phyloP scores from a whole-genome alignment of 2,329 filamentous ascomycete species.

The Tolypocladium album region DNA sequence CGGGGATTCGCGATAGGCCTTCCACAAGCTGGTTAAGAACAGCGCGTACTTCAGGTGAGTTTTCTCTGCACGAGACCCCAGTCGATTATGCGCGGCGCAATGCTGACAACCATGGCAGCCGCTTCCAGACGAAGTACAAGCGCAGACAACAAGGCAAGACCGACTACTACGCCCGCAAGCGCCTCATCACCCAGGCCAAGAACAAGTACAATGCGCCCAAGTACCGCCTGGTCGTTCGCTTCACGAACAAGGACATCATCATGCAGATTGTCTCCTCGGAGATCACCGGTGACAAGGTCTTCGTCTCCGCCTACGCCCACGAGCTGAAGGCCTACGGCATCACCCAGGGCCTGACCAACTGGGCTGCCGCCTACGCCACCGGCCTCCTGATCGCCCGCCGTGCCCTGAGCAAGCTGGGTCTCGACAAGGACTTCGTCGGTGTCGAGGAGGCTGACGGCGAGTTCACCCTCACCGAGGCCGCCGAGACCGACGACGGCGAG shows the following conservation, averaged over 20 bases:
- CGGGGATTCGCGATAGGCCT: slow-evolving; percentile 60
- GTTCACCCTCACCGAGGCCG: slow-evolving; percentile 89
- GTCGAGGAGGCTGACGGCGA: slow-evolving; percentile 97
- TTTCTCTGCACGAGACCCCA: background rate
- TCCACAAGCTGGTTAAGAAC: slow-evolving; percentile 95
- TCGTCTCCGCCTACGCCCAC: slow-evolving; percentile 85
- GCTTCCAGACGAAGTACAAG: slow-evolving; percentile 99
- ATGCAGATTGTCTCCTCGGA: slow-evolving; percentile 94
- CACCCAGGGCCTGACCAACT: slow-evolving; percentile 98
- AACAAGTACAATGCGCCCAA: slow-evolving; percentile 99
- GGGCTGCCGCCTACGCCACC: slow-evolving; percentile 93
- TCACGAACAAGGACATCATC: slow-evolving; percentile 99
- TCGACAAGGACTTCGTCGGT: slow-evolving; percentile 87
- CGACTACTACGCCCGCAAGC: slow-evolving; percentile 99
- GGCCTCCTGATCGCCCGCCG: slow-evolving; percentile 96
- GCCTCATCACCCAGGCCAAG: slow-evolving; percentile 99
- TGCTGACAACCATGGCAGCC: slow-evolving; percentile 43
- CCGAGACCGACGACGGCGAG: slow-evolving; percentile 80
- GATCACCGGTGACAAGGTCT: slow-evolving; percentile 96
- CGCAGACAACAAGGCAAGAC: slow-evolving; percentile 94
- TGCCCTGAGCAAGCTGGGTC: slow-evolving; percentile 90
- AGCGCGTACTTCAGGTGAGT: slow-evolving; percentile 96
- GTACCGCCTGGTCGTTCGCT: slow-evolving; percentile 98
- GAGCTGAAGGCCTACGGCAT: slow-evolving; percentile 97
- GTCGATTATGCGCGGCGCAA: background rate